Percentiles rank a stretch among this genome's conserved stretches.
phyloP scores from a whole-genome alignment of 2,329 filamentous ascomycete genomes.

The Arthrobotrys sphaeroides region DNA sequence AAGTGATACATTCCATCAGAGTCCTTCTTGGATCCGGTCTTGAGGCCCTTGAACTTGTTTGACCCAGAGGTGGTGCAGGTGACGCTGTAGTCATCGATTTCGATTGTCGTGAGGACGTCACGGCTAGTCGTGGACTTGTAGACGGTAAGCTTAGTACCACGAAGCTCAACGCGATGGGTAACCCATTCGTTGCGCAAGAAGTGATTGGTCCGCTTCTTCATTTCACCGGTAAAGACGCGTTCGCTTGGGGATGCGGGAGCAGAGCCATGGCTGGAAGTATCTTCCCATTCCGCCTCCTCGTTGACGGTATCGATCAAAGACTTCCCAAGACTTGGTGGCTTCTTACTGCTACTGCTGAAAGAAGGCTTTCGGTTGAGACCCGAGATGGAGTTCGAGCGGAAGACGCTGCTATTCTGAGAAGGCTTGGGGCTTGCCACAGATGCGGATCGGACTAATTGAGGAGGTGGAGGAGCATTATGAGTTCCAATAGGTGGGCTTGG shows the following conservation, averaged over 20 bases:
- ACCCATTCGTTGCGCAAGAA: constrained; percentile 95
- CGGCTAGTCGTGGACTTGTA: constrained; percentile 66
- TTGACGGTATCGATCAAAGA: constrained; percentile 56
- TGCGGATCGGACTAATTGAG: constrained; percentile 34
- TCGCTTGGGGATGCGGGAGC: constrained; percentile 60
- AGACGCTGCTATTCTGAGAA: constrained; percentile 12
- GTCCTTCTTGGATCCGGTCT: constrained; percentile 69
- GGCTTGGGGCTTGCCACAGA: constrained; percentile 34
- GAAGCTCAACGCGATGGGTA: constrained; percentile 87
- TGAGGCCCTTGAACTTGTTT: constrained; percentile 82
- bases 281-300: constrained; percentile 58
- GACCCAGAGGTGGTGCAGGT: constrained; percentile 81
- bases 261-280: constrained; percentile 55
- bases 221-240: constrained; percentile 80
- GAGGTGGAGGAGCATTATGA: constrained; percentile 38
- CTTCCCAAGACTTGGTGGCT: constrained; percentile 50
- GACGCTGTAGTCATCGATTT: constrained; percentile 88
- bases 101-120: constrained; percentile 63
- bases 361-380: constrained; percentile 29
- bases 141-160: constrained; percentile 77
- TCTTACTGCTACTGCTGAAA: constrained; percentile 21
- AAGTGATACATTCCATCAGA: constrained; percentile 79
- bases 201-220: constrained; percentile 91
- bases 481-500: constrained; percentile 46
- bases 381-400: constrained; percentile 41